These are phyloP conservation scores for Pulchroboletus neoregius DNA, from an alignment of 1,284 basidiomycete genomes.

Conservation along the genomic window DNA sequence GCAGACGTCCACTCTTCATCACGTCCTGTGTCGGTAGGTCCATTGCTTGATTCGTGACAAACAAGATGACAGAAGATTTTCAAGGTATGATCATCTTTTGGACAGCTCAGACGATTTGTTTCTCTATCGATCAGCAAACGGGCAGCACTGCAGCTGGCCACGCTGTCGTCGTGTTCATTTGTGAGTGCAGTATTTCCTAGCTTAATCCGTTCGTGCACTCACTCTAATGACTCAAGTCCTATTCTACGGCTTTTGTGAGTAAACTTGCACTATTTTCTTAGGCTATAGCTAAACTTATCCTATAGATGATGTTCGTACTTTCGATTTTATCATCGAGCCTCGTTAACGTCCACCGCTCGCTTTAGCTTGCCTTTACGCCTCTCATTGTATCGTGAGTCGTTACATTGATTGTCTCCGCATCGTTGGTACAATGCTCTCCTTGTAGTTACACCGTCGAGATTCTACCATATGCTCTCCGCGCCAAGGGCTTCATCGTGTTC, in stretches of 20 bases:
- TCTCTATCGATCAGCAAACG: constrained; percentile 49
- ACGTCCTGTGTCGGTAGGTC: constrained; percentile 6
- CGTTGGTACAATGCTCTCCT: constrained; percentile 13
- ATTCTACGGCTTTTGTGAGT: constrained; percentile 45
- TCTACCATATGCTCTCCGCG: constrained; percentile 63
- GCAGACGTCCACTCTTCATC: constrained; percentile 54
- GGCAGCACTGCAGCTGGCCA: constrained; percentile 46
- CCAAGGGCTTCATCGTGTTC: constrained; percentile 74
- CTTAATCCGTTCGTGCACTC: constrained; percentile 41
- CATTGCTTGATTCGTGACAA: no score
- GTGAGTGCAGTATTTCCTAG: constrained; percentile 8
- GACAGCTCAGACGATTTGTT: constrained; percentile 66
- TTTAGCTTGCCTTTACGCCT: constrained; percentile 53
- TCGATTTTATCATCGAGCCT: neutral
- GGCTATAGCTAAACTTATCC: constrained; percentile 11
- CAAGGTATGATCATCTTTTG: constrained; percentile 61
- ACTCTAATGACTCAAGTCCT: constrained; percentile 37
- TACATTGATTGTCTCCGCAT: no score
- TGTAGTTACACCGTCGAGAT: constrained; percentile 59
- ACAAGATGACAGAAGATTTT: neutral
- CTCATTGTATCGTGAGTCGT: constrained; percentile 54
- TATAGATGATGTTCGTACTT: constrained; percentile 48
- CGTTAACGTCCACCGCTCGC: neutral
- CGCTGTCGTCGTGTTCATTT: constrained; percentile 71
- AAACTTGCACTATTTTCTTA: neutral